These are phyloP conservation scores for Rhypophila decipiens DNA, from an alignment of 495 filamentous ascomycete species.

Conservation along the genomic window DNA sequence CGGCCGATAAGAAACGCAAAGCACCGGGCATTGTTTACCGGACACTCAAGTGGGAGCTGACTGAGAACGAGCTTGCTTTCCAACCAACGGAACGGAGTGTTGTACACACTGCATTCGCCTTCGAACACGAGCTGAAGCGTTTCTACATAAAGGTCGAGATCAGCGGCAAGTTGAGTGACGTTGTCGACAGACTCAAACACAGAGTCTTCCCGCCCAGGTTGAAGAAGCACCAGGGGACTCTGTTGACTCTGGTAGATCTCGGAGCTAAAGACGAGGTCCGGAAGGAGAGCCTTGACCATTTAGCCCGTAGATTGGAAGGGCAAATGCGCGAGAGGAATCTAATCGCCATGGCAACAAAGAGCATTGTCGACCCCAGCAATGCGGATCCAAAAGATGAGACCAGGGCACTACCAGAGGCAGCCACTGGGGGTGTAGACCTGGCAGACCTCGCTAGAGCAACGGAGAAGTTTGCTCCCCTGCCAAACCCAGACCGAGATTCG, in stretches of 20 bases:
- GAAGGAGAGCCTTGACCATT: not conserved
- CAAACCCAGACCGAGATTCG: not conserved
- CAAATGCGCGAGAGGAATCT: not conserved
- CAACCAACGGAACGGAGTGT: not conserved
- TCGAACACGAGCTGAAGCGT: not conserved
- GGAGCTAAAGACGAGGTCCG: not conserved
- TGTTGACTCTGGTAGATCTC: not conserved
- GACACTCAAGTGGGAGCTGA: not conserved
- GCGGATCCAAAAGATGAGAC: not conserved
- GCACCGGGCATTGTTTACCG: not conserved
- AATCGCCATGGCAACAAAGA: not conserved
- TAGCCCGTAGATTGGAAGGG: not conserved
- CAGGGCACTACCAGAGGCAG: not conserved
- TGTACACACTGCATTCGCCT: not conserved
- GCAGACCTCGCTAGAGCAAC: not conserved
- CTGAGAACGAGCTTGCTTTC: not conserved
- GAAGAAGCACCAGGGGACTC: not conserved
- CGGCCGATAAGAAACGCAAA: not conserved
- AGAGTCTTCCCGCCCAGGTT: not conserved
- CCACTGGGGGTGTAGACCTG: not conserved
- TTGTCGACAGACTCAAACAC: not conserved
- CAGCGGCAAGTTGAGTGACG: not conserved
- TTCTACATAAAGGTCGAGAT: not conserved
- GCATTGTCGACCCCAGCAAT: not conserved
- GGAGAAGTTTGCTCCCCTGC: not conserved